Evolutionary conservation across 2,329 filamentous ascomycete species (phyloP).

Genomic region (Diaporthe sp.): DNA sequence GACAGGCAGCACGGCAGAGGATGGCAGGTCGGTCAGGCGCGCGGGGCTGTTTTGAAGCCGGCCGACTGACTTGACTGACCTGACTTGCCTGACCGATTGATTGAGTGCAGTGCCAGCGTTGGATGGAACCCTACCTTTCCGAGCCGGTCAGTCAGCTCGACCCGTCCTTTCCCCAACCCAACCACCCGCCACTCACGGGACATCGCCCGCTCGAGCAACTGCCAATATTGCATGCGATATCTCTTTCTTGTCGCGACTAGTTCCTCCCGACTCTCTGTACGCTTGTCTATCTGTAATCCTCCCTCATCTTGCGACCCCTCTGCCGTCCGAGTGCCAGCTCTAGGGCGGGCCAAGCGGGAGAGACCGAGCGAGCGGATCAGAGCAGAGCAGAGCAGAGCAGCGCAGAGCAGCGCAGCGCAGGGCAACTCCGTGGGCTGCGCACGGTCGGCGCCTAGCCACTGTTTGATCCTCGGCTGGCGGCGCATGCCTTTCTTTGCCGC

Average conservation of each 20-base stretch:
- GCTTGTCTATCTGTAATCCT: background rate
- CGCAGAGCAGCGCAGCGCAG: background rate
- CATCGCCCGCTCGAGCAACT: background rate
- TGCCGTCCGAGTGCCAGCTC: background rate
- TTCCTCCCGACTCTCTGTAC: background rate
- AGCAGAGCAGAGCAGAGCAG: background rate
- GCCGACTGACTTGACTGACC: background rate
- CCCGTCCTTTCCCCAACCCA: conserved; percentile 19
- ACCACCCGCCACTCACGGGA: background rate
- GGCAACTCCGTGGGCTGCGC: background rate
- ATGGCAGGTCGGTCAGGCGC: background rate
- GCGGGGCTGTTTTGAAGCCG: conserved; percentile 7
- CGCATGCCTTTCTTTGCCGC: conserved; percentile 15
- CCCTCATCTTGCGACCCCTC: background rate
- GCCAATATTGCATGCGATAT: background rate
- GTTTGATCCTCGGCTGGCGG: conserved; percentile 26
- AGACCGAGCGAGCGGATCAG: background rate
- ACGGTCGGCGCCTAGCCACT: conserved; percentile 18
- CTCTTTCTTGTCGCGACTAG: background rate
- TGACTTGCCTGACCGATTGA: background rate
- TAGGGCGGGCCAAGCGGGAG: background rate
- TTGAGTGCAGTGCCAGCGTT: background rate
- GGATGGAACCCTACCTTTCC: conserved; percentile 18
- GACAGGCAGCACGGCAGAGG: background rate
- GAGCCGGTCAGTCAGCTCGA: conserved; percentile 23